Base-by-base conservation (phyloP, 495 filamentous ascomycete genomes). In the Talaromyces wortmannii region DNA sequence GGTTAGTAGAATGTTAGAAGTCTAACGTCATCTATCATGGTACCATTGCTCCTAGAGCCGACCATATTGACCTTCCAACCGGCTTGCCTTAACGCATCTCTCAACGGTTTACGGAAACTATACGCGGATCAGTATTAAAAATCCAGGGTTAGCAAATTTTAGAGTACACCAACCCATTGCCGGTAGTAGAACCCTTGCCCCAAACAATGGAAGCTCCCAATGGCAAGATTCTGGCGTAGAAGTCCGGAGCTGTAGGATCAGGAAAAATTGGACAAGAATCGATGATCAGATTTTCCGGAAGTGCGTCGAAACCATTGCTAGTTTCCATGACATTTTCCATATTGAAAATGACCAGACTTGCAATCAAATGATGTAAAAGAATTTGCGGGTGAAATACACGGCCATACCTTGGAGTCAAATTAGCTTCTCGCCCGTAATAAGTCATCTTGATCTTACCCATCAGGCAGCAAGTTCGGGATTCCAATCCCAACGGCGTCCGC, bases 31-130 rank as follows among this genome's bases (percentile, higher is more conserved):
- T 36, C 48, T 15, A 5, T 30, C 48, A 50, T 50, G 17, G 48
- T 50, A 0, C 48, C 48, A 6, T 50, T 18, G 3, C 32, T 7
- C 16, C 31, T 50, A 1, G 48, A 31, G 31, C 48, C 48, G 11
- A 50, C 48, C 48, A 50, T 50, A 30, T 50, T 50, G 0, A 50
- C 48, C 31, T 50, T 50, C 5, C 23, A 18, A 13, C 48, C 48
- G 2, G 57, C 55, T 48, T 59, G 67, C 12, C 69, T 65, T 23
- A 77, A 57, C 51, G 70, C 64, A 45, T 67, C 57, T 6, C 76
- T 66, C 1, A 79, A 62, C 47, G 55, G 50, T 48, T 72, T 62
- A 62, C 82, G 78, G 60, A 79, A 50, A 31, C 48, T 50, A 50
- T 50, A 7, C 44, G 11, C 44, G 16, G 5, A n/a, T 45, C 15